Conservation (phyloP, 2,329 filamentous ascomycete species). For the Cryphonectria nitschkei region DNA sequence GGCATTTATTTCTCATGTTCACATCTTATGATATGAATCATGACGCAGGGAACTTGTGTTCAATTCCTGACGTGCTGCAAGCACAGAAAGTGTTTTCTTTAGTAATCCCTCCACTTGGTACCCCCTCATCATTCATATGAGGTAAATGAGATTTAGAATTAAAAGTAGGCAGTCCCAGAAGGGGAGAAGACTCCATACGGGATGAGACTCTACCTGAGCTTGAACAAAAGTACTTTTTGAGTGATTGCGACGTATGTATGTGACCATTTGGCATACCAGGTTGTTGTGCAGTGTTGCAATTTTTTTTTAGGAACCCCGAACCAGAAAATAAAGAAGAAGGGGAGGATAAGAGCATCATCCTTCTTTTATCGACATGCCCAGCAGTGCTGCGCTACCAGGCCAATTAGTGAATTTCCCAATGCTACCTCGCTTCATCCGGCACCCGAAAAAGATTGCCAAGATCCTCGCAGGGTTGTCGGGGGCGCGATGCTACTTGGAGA, state of each 20-base stretch:
- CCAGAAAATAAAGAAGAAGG: background rate
- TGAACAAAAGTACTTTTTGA: background rate
- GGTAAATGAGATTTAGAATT: background rate
- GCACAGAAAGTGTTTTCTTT: background rate
- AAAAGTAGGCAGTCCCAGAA: background rate
- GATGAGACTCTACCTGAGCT: background rate
- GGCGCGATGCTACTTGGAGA: background rate
- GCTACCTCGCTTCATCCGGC: background rate
- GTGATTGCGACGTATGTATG: background rate
- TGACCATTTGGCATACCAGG: background rate
- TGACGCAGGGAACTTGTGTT: background rate
- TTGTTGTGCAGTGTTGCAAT: background rate
- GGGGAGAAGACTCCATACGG: background rate
- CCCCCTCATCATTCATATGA: background rate
- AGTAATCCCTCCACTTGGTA: background rate
- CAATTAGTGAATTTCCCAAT: background rate
- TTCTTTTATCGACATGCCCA: background rate
- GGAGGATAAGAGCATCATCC: background rate
- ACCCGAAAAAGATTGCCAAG: background rate
- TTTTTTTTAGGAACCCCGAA: background rate
- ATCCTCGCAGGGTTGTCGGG: slow-evolving; percentile 4
- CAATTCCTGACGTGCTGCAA: no score
- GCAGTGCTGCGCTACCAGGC: background rate
- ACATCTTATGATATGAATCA: background rate
- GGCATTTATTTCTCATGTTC: background rate